phyloP scores from a whole-genome alignment of 441 rosid genomes.

The Oxalis stricta region DNA sequence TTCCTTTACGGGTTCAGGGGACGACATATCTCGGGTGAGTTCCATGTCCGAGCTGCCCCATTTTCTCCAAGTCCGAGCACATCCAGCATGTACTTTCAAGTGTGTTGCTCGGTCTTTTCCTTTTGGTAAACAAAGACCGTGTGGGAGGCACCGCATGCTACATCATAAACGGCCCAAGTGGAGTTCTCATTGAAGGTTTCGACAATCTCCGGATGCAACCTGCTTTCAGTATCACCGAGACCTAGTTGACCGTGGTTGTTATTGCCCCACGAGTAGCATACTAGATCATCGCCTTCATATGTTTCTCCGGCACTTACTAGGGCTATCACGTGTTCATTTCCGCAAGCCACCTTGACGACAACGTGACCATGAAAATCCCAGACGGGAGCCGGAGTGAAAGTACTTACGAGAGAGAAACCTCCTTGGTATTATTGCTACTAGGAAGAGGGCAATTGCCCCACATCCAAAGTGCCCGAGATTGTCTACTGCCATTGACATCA shows the following conservation, averaged over 20 bases:
- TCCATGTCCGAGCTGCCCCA: slow-evolving; percentile 87
- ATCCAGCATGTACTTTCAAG: slow-evolving; percentile 65
- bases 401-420: slow-evolving; percentile 33
- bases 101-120: slow-evolving; percentile 29
- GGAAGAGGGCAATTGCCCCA: slow-evolving; percentile 76
- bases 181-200: slow-evolving; percentile 40
- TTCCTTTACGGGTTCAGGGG: slow-evolving; percentile 55
- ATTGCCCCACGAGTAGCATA: slow-evolving; percentile 75
- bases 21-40: slow-evolving; percentile 33
- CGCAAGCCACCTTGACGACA: slow-evolving; percentile 88
- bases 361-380: slow-evolving; percentile 52
- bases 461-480: slow-evolving; percentile 60
- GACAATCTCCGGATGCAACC: slow-evolving; percentile 42
- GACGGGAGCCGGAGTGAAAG: slow-evolving; percentile 37
- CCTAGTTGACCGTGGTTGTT: slow-evolving; percentile 77
- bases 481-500: slow-evolving; percentile 84
- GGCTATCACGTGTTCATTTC: slow-evolving; percentile 73
- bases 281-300: slow-evolving; percentile 28
- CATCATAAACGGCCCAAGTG: slow-evolving; percentile 45
- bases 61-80: slow-evolving; percentile 79
- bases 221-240: slow-evolving; percentile 50
- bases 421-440: slow-evolving; percentile 16
- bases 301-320: slow-evolving; percentile 46
- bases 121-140: slow-evolving; percentile 61
- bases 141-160: slow-evolving; percentile 82